phyloP scores from a whole-genome alignment of 2,329 filamentous ascomycete genomes.

The Blumeriella jaapii region DNA sequence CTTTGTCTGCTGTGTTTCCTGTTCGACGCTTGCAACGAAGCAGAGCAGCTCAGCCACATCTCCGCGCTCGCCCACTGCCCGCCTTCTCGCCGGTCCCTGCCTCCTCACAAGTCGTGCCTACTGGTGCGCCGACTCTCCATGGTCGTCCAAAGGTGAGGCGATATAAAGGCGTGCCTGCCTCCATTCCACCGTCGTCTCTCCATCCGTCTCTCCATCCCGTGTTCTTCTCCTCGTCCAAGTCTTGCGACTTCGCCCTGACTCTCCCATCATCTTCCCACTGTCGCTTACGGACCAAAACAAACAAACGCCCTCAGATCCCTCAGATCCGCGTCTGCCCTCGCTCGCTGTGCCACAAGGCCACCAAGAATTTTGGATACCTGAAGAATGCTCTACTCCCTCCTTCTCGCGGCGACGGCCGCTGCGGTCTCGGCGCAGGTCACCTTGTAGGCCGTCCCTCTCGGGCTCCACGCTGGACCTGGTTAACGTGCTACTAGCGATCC shows the following conservation, averaged over 20 bases:
- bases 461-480: background rate
- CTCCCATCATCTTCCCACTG: constrained; percentile 6
- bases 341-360: too few relatives aligned
- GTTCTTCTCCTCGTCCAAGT: too few relatives aligned
- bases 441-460: background rate
- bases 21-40: background rate
- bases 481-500: constrained; percentile 21
- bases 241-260: too few relatives aligned
- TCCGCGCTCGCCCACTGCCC: background rate
- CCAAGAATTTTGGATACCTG: constrained; percentile 8
- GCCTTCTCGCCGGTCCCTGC: constrained; percentile 3
- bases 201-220: too few relatives aligned
- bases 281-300: constrained; percentile 9
- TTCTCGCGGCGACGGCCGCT: too few relatives aligned
- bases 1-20: background rate
- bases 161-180: constrained; percentile 8
- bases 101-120: constrained; percentile 1
- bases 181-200: too few relatives aligned
- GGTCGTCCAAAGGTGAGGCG: background rate
- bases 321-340: too few relatives aligned
- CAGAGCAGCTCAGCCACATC: constrained; percentile 7
- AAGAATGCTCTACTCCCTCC: too few relatives aligned
- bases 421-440: background rate
- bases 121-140: background rate
- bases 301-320: too few relatives aligned